A percentile compares a stretch with the other conserved stretches of the same genome.
These are phyloP conservation scores for Hypsizygus ulmarius DNA, from an alignment of 1,284 basidiomycete species.

Conservation along the genomic window DNA sequence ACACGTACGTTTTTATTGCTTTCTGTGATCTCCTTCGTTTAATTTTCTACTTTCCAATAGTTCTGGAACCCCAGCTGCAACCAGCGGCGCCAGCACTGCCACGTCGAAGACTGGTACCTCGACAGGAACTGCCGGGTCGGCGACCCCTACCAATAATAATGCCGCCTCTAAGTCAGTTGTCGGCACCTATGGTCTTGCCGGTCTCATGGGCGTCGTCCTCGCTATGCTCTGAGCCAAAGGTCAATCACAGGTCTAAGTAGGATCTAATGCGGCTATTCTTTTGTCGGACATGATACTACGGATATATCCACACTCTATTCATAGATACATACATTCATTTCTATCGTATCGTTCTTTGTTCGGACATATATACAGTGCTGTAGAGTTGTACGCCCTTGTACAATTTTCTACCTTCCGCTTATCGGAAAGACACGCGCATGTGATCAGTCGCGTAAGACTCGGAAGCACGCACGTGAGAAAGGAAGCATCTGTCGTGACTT, in stretches of 20 bases:
- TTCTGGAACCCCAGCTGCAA: background rate
- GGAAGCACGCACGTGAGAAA: constrained; percentile 14
- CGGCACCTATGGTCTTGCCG: constrained; percentile 40
- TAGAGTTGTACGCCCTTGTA: background rate
- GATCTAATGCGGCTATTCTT: background rate
- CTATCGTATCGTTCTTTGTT: constrained; percentile 1
- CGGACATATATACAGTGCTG: background rate
- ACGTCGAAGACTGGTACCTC: constrained; percentile 15
- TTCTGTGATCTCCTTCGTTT: background rate
- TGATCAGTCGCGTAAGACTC: constrained; percentile 17
- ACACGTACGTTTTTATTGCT: background rate
- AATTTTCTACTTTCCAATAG: background rate
- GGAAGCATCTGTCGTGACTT: constrained; percentile 9
- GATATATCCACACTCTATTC: constrained; percentile 1
- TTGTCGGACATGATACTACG: constrained; percentile 5
- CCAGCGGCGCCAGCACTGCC: constrained; percentile 19
- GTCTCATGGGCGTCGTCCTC: constrained; percentile 45
- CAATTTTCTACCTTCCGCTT: background rate
- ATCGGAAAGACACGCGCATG: constrained; percentile 11
- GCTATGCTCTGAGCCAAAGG: constrained; percentile 47
- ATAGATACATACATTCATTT: background rate
- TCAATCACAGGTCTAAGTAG: background rate
- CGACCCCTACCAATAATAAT: constrained; percentile 20
- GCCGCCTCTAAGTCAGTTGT: constrained; percentile 30
- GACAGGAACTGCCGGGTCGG: constrained; percentile 15